A percentile compares a stretch with the other conserved stretches of the same genome.
Evolutionary conservation across 257 asterid species (phyloP).

Genomic region (Solanum ossicruentum): DNA sequence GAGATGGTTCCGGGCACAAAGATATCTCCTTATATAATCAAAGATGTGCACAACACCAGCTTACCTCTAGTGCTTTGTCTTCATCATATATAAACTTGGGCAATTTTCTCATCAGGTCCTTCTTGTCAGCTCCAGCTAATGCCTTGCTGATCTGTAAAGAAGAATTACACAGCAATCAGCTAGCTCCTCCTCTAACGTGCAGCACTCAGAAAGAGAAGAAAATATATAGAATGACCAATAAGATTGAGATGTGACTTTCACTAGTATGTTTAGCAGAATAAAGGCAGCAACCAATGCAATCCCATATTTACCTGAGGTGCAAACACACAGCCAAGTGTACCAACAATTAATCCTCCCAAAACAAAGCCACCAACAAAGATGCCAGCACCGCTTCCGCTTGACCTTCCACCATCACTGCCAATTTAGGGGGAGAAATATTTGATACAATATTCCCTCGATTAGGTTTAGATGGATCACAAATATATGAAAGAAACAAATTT

Average conservation of each 20-base stretch:
- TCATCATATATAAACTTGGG: conserved; percentile 82
- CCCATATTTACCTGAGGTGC: conserved; percentile 64
- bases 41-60: not conserved
- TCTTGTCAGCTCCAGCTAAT: conserved; percentile 54
- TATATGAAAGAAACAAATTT: not conserved
- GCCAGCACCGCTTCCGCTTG: conserved; percentile 23
- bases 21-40: not conserved
- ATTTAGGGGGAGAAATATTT: conserved; percentile 5
- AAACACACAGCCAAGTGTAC: conserved; percentile 64
- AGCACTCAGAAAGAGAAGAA: not conserved
- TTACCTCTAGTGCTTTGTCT: conserved; percentile 79
- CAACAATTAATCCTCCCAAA: conserved; percentile 68
- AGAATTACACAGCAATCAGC: not conserved
- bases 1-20: not conserved
- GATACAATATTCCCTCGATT: not conserved
- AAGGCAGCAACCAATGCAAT: not conserved
- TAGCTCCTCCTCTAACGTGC: not conserved
- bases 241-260: not conserved
- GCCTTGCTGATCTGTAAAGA: conserved; percentile 57
- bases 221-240: not conserved
- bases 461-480: not conserved
- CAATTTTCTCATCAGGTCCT: conserved; percentile 71
- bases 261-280: not conserved
- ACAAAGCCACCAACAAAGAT: conserved; percentile 69
- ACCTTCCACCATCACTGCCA: conserved; percentile 45